These are phyloP conservation scores for Pisolithus microcarpus DNA, from an alignment of 768 basidiomycete species.

Conservation along the genomic window DNA sequence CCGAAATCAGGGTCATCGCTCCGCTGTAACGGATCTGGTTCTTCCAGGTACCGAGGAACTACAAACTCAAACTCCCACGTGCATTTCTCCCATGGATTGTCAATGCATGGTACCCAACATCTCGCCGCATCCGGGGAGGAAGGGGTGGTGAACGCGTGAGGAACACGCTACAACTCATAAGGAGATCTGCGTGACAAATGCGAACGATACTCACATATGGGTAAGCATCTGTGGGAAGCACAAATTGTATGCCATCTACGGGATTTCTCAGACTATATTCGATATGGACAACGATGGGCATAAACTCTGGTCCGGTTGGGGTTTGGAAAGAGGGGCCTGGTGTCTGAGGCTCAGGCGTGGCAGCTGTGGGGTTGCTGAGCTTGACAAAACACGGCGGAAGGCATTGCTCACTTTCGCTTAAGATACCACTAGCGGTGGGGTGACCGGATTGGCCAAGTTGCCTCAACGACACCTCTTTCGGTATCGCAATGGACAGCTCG, in stretches of 20 bases:
- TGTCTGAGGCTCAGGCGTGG: conserved; percentile 80
- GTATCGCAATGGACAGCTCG: conserved; percentile 86
- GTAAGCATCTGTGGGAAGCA: conserved; percentile 72
- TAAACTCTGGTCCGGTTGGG: conserved; percentile 52
- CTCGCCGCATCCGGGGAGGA: conserved; percentile 87
- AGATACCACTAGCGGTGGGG: conserved; percentile 31
- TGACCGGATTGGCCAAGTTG: conserved; percentile 44
- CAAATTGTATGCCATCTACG: conserved; percentile 78
- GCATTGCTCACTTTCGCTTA: conserved; percentile 48
- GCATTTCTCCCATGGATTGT: conserved; percentile 91
- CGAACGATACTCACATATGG: conserved; percentile 59
- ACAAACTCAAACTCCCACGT: conserved; percentile 99
- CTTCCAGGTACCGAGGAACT: conserved; percentile 78
- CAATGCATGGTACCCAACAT: conserved; percentile 98
- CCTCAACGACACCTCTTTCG: conserved; percentile 60
- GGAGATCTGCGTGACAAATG: conserved; percentile 4
- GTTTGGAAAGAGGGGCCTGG: conserved; percentile 36
- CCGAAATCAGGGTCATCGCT: conserved; percentile 37
- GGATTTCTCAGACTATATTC: conserved; percentile 79
- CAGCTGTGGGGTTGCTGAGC: conserved; percentile 35
- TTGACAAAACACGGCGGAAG: conserved; percentile 1
- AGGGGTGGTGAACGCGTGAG: conserved; percentile 87
- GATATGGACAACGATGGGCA: conserved; percentile 69
- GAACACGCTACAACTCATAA: conserved; percentile 59
- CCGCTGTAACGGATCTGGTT: conserved; percentile 29